Evolutionary conservation across 352 stramenopile species (phyloP), one percentile per base, ranked within the genome.

Genomic region (Pythium biforme): DNA sequence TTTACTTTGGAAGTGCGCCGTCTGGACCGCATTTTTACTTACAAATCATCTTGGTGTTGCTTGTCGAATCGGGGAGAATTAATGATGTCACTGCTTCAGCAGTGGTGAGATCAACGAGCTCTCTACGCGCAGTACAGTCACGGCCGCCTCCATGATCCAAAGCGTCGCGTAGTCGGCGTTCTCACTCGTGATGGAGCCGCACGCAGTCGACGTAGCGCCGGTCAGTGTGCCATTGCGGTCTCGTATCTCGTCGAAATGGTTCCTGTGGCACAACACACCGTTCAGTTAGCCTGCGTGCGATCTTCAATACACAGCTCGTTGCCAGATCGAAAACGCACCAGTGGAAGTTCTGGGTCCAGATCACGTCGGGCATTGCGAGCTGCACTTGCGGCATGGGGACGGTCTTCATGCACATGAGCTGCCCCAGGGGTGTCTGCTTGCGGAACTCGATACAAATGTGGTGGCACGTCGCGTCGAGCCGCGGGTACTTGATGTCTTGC

Each of bases 401-500:
- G 20, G 62, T 68, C 47, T 55, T 55, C 54, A 68, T 68, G 25
- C 62, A 68, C 31, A 57, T 37, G 34, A 68, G 1, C 15, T 55
- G 47, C 10, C 62, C 62, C 11, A 12, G 34, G 0, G 55, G 47
- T 7, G 62, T 68, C 15, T 41, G 34, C 22, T 39, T 34, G 4
- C 62, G 62, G 31, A 68, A 68, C 46, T 63, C 39, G 27, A 68
- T 63, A 8, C 43, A 68, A 29, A 68, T 63, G 39, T 62, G 54
- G 47, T 68, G 62, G 47, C 54, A 68, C 37, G 54, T 55, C 22
- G 27, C 23, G 48, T 68, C 62, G 2, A 68, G 40, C 5, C 43
- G 23, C 19, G 62, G 62, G 54, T 68, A 68, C 62, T 68, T 68
- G 62, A 63, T 68, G 40, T 68, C 62, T 29, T 68, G 54, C 19